Base-by-base conservation (phyloP, 495 filamentous ascomycete genomes). In the Diplogelasinospora grovesii region DNA sequence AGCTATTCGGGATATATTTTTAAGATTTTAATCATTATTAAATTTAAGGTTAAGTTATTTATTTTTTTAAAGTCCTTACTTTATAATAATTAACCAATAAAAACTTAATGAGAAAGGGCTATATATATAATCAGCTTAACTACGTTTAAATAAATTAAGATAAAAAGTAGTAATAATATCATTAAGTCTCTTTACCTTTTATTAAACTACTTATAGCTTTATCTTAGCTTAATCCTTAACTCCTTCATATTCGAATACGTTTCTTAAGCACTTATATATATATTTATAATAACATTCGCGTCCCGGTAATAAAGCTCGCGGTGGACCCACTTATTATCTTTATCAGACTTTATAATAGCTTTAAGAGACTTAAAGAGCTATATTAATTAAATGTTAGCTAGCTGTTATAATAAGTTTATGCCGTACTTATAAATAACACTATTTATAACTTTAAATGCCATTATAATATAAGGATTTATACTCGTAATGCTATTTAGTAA, bases 31-130 rank as follows among this genome's bases (percentile, higher is more conserved):
- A 18, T 33, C 13, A 18, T 18, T 18, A 33, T 14, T 18, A 33
- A 10, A 18, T 14, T 33, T 18, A 33, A 10, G 10, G 30, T 18
- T 18, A 18, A 4, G 14, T 18, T 33, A 18, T 18, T 18, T 33
- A 33, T 33, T 2, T 33, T 16, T 18, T 33, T 33, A 10, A 33
- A 33, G 30, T 33, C 30, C 8, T 33, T 33, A 33, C 14, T 33
- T 16, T 33, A n/a, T 18, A 10, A 18, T 33, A 33, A 14, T 33
- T 18, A 33, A 10, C 14, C 11, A 5, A 33, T 33, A 10, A 18
- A 29, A n/a, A 30, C 16, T 30, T 30, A 15, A 10, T 2, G 15
- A 14, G 14, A 5, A 18, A 33, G 11, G 13, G 30, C 15, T 10
- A 18, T 18, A 33, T 33, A 33, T 18, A 33, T 18, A 18, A 33